These are phyloP conservation scores for Yarrowia divulgata DNA, from an alignment of 805 yeast species.

Conservation along the genomic window DNA sequence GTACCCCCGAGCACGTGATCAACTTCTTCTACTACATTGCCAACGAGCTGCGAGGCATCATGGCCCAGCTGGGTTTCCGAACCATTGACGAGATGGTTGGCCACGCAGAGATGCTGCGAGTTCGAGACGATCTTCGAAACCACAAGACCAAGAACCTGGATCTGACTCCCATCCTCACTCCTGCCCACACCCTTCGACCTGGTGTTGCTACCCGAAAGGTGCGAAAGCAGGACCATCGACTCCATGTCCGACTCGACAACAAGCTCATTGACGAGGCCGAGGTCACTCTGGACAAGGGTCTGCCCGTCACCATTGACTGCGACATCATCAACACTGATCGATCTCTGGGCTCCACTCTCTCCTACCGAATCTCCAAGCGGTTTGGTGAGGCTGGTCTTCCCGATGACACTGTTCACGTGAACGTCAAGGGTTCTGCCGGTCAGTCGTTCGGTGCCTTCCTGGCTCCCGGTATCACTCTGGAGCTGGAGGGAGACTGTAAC, in stretches of 20 bases:
- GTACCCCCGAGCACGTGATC: conserved; percentile 98
- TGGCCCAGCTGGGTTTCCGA: conserved; percentile 96
- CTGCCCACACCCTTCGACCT: conserved; percentile 95
- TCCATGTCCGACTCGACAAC: conserved; percentile 93
- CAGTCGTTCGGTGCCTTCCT: conserved; percentile 98
- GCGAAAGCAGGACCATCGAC: conserved; percentile 90
- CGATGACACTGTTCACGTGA: conserved; percentile 93
- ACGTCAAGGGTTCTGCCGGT: conserved; percentile 92
- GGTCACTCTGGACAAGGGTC: conserved; percentile 92
- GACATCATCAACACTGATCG: conserved; percentile 95
- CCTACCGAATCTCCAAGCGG: conserved; percentile 90
- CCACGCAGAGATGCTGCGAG: conserved; percentile 86
- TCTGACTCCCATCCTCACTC: conserved; percentile 91
- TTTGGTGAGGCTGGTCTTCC: conserved; percentile 95
- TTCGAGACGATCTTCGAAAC: conserved; percentile 83
- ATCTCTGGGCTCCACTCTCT: conserved; percentile 92
- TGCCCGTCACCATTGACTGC: conserved; percentile 93
- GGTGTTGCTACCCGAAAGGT: conserved; percentile 94
- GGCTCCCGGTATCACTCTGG: conserved; percentile 94
- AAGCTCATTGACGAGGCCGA: conserved; percentile 96
- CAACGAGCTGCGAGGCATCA: conserved; percentile 86
- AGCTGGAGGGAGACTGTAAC: conserved; percentile 95
- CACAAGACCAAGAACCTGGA: conserved; percentile 92
- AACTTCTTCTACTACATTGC: conserved; percentile 96
- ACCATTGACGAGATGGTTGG: conserved; percentile 98